Evolutionary conservation across 805 yeast species (phyloP).

Genomic region (Alloascoidea hylecoeti): DNA sequence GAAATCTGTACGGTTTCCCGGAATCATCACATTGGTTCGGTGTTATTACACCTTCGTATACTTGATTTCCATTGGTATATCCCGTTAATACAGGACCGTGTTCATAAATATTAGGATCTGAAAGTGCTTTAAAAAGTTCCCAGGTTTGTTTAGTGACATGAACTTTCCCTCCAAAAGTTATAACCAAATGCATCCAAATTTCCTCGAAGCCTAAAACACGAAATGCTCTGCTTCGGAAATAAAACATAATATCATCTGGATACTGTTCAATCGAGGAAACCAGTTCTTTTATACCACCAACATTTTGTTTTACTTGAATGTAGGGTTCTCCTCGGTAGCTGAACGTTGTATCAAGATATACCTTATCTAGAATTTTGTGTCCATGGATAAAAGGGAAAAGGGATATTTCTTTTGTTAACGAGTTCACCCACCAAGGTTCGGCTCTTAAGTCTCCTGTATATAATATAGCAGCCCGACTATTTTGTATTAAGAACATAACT

Average conservation of each 20-base stretch:
- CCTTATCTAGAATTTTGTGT: conserved; percentile 20
- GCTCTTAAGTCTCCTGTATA: conserved; percentile 47
- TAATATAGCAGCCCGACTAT: conserved; percentile 20
- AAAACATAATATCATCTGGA: conserved; percentile 26
- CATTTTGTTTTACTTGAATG: conserved; percentile 27
- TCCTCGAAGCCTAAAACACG: conserved; percentile 48
- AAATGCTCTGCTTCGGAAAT: conserved; percentile 23
- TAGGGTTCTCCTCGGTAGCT: conserved; percentile 33
- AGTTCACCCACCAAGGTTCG: conserved; percentile 34
- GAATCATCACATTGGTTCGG: conserved; percentile 2
- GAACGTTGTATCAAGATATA: conserved; percentile 44
- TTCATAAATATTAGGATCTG: conserved; percentile 1
- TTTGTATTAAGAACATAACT: conserved; percentile 34
- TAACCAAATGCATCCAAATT: conserved; percentile 26
- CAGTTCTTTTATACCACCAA: conserved; percentile 23
- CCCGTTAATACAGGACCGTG: conserved; percentile 6
- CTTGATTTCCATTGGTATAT: neutral
- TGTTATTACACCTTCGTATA: conserved; percentile 11
- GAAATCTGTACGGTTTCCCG: conserved; percentile 4
- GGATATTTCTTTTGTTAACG: conserved; percentile 21
- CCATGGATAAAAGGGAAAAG: conserved; percentile 27
- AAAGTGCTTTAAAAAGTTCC: conserved; percentile 11
- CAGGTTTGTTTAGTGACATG: conserved; percentile 17
- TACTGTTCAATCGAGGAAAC: conserved; percentile 23
- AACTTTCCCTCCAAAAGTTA: conserved; percentile 12